These are phyloP conservation scores for Aspergillus campestris DNA, from an alignment of 495 filamentous ascomycete genomes.

Conservation along the genomic window DNA sequence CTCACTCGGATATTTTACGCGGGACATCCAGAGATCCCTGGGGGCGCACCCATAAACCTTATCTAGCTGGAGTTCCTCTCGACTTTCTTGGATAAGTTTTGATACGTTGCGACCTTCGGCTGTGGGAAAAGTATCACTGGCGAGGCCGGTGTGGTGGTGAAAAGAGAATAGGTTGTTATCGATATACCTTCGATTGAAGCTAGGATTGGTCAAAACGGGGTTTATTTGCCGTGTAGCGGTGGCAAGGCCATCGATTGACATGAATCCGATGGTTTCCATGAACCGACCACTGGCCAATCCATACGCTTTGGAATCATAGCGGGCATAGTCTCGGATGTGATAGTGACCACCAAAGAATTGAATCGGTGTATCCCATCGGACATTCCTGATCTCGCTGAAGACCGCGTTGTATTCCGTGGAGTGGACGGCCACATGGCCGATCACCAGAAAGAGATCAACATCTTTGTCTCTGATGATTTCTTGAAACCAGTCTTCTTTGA, in stretches of 20 bases:
- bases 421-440: conserved; percentile 76
- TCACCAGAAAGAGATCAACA: conserved; percentile 79
- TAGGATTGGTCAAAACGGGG: conserved; percentile 30
- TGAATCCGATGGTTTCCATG: conserved; percentile 95
- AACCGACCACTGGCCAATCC: conserved; percentile 88
- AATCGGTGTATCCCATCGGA: conserved; percentile 73
- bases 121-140: conserved; percentile 66
- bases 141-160: conserved; percentile 68
- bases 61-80: conserved; percentile 65
- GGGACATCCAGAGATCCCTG: conserved; percentile 67
- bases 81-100: conserved; percentile 56
- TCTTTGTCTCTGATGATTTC: conserved; percentile 69
- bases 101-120: conserved; percentile 67
- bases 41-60: conserved; percentile 75
- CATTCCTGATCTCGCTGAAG: conserved; percentile 67
- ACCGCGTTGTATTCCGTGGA: conserved; percentile 71
- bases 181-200: conserved; percentile 76
- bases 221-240: conserved; percentile 26
- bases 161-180: conserved; percentile 90
- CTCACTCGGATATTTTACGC: conserved; percentile 58
- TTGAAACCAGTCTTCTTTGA: conserved; percentile 85
- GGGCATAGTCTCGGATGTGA: conserved; percentile 78
- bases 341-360: conserved; percentile 91
- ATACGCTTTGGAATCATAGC: conserved; percentile 72
- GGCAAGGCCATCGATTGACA: conserved; percentile 70